Evolutionary conservation across 768 basidiomycete species (phyloP), one percentile per base, ranked within the genome.

Genomic region (Mycena venus): DNA sequence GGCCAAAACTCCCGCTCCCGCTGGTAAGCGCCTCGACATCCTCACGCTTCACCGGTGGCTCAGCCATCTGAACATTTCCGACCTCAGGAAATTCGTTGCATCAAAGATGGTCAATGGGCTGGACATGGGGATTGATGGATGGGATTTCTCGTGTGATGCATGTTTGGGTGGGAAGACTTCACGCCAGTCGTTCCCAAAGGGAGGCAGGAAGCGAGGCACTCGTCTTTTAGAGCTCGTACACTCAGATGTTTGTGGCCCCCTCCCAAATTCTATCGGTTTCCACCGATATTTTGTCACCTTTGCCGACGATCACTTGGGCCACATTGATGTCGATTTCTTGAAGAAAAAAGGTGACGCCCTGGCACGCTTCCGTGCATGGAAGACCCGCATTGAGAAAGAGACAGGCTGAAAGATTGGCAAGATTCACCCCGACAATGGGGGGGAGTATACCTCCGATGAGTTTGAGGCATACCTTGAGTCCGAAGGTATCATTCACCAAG

Each of bases 401-500:
- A 74, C 77, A 29, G 76, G 74, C 0, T 23, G 10, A 14, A 38
- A 38, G 14, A 38, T 38, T 38, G 36, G 36, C 36, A 38, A 38
- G 36, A 38, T 38, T 12, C 36, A 14, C 14, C 6, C 36, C 14
- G 36, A 38, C 36, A 38, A 38, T 38, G 36, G 36, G 8, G 14
- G 36, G 8, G 36, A 38, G 36, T 38, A 38, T 38, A 38, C 36
- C 1, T 80, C 79, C 27, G 40, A 66, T 4, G 49, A 56, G n/a
- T 63, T 80, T n/a, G 55, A 77, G 12, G 25, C 29, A 17, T 80
- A 74, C 42, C 80, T 78, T 44, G 34, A 25, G 0, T 2, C 62
- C 0, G 70, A 77, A 0, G 82, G 83, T 0, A 82, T 85, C 2
- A 69, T 79, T 2, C n/a, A 81, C 0, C 78, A 85, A 19, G 75